Base-by-base conservation (phyloP, 768 basidiomycete species). In the Serendipita sp. region DNA sequence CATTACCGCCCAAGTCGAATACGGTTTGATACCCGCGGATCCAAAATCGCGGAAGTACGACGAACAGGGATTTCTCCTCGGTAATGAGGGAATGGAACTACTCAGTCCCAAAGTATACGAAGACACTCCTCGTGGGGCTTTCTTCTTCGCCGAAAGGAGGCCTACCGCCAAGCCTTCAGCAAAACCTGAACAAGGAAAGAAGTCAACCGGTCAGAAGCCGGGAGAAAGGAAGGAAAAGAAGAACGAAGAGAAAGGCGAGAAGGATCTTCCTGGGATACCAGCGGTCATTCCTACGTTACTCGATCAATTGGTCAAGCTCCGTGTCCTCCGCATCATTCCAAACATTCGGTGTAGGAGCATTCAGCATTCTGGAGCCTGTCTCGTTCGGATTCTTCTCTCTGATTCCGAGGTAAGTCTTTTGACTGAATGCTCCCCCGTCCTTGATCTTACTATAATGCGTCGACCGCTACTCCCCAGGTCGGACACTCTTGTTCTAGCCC, bases 401-500 rank as follows among this genome's bases (percentile, higher is more conserved):
- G 55, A 60, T n/a, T 27, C 23, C 55, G 55, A 60, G 27, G 55
- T 60, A 60, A 23, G n/a, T 3, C 10, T 1, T n/a, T n/a, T 27
- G 34, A 18, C 18, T 0, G 18, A 18, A 18, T 18, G 1, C 18
- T 18, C 18, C 18, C 18, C 18, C 18, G 1, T 18, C 18, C 18
- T 18, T 18, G 18, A 18, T 18, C 18, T n/a, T 13, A 40, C 37
- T 1, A 13, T 40, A 5, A 40, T 40, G 13, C 37, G 1, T 40
- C 18, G 18, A 60, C 18, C 34, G 27, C 23, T 60, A 6, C 55
- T 36, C 23, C 27, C 23, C 31, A 60, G 55, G 2, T 60, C 55
- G 55, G 27, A 10, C 55, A 60, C 33, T 60, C 55, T 36, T 60
- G 55, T 31, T 60, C 55, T 6, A 60, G 55, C 55, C 55, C 55